Evolutionary conservation across 2,329 filamentous ascomycete genomes (phyloP).

Genomic region (Alternaria infectoria): DNA sequence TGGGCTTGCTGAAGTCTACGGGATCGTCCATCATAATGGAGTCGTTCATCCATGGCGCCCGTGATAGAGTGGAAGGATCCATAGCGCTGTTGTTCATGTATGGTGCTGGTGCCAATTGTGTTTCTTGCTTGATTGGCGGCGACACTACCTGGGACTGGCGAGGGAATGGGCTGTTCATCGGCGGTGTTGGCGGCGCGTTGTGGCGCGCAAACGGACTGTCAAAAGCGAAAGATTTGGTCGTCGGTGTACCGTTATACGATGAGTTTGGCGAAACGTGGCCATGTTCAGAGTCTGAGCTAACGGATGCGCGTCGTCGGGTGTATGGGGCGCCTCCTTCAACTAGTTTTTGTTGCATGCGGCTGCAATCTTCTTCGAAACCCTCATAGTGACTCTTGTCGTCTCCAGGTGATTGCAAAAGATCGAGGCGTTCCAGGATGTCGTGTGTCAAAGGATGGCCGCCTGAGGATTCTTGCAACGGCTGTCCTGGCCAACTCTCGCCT

Average conservation of each 20-base stretch:
- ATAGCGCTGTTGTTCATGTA: constrained; percentile 39
- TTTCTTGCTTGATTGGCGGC: constrained; percentile 41
- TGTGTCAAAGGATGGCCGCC: constrained; percentile 66
- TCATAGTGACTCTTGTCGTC: constrained; percentile 55
- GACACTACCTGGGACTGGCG: constrained; percentile 40
- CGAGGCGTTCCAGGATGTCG: constrained; percentile 66
- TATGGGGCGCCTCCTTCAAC: constrained; percentile 60
- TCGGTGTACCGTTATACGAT: constrained; percentile 48
- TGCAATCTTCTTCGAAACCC: constrained; percentile 65
- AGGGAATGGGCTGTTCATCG: constrained; percentile 48
- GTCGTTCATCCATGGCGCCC: constrained; percentile 39
- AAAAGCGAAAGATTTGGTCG: constrained; percentile 42
- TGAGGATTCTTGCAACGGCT: constrained; percentile 58
- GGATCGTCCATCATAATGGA: constrained; percentile 47
- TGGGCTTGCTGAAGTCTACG: constrained; percentile 44
- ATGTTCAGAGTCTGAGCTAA: constrained; percentile 65
- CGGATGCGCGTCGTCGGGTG: constrained; percentile 61
- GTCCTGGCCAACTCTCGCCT: constrained; percentile 63
- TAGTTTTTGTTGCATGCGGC: constrained; percentile 61
- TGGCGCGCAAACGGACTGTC: constrained; percentile 40
- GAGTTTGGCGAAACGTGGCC: constrained; percentile 51
- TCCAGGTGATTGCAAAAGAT: constrained; percentile 60
- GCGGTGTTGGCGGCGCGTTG: constrained; percentile 46
- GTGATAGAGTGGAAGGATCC: constrained; percentile 39
- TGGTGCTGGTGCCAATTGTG: constrained; percentile 34